A percentile compares a stretch with the other conserved stretches of the same genome.
Evolutionary conservation across 1,284 basidiomycete species (phyloP).

Genomic region (Fomitopsis schrenkii): DNA sequence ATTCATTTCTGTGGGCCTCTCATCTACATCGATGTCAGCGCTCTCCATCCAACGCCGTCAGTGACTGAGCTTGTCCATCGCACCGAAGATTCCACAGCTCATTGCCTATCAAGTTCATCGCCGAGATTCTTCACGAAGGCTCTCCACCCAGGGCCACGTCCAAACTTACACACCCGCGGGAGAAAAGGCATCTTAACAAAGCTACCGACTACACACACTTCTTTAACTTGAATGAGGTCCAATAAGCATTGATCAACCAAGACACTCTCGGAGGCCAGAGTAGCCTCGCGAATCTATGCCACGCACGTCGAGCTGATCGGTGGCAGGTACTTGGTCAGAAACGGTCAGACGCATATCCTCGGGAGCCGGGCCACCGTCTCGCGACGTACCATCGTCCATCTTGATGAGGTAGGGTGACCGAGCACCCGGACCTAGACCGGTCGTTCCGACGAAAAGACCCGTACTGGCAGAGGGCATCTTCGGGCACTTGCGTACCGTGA

Average conservation of each 20-base stretch:
- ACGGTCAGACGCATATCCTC: neutral
- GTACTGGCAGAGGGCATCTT: too few relatives aligned
- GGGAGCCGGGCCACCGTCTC: neutral
- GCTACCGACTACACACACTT: neutral
- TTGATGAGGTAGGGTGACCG: too few relatives aligned
- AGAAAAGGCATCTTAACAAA: neutral
- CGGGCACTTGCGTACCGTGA: too few relatives aligned
- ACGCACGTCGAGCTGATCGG: neutral
- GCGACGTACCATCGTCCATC: too few relatives aligned
- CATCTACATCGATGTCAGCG: neutral
- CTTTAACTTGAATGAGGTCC: neutral
- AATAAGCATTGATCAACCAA: neutral
- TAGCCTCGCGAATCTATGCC: neutral
- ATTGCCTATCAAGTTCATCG: slow-evolving; percentile 1
- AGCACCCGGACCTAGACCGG: too few relatives aligned
- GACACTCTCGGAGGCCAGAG: neutral
- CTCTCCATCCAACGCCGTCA: neutral
- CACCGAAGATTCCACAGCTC: neutral
- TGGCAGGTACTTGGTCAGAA: neutral
- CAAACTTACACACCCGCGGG: neutral
- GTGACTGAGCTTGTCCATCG: neutral
- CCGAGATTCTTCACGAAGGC: neutral
- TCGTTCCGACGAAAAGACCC: too few relatives aligned
- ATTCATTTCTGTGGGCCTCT: neutral
- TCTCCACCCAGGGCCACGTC: neutral